Evolutionary conservation across 2,329 filamentous ascomycete species (phyloP).

Genomic region (Diaporthe vaccinii): DNA sequence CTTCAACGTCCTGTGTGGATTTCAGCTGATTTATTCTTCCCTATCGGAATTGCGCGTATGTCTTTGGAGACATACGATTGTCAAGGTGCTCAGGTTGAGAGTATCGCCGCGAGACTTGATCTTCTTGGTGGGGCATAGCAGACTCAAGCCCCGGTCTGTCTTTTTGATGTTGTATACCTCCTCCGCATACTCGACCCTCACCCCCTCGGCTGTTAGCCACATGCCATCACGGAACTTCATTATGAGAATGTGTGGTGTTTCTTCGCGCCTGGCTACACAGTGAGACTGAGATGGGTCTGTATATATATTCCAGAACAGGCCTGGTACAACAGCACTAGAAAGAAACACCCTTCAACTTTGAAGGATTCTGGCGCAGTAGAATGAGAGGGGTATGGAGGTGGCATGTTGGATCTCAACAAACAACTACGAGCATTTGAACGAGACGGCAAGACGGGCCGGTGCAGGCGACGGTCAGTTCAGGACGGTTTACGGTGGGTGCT

Average conservation of each 20-base stretch:
- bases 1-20: slow-evolving; percentile 63
- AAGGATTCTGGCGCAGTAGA: neutral
- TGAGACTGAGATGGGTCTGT: neutral
- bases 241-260: neutral
- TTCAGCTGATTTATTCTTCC: slow-evolving; percentile 36
- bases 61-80: slow-evolving; percentile 54
- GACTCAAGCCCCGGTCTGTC: slow-evolving; percentile 62
- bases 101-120: slow-evolving; percentile 68
- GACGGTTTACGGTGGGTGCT: slow-evolving; percentile 20
- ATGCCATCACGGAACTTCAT: slow-evolving; percentile 77
- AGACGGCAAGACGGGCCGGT: slow-evolving; percentile 44
- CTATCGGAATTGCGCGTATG: neutral
- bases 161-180: slow-evolving; percentile 69
- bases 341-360: neutral
- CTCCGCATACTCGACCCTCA: slow-evolving; percentile 75
- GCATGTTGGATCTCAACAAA: slow-evolving; percentile 33
- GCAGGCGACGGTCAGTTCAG: slow-evolving; percentile 5
- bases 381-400: slow-evolving; percentile 28
- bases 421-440: slow-evolving; percentile 42
- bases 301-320: neutral
- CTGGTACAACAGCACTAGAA: neutral
- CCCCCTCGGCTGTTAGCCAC: slow-evolving; percentile 74
- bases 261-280: neutral
- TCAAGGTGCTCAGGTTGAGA: slow-evolving; percentile 68
- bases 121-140: slow-evolving; percentile 70